phyloP scores from a whole-genome alignment of 768 basidiomycete species.

The Chlorophyllum brunneum region DNA sequence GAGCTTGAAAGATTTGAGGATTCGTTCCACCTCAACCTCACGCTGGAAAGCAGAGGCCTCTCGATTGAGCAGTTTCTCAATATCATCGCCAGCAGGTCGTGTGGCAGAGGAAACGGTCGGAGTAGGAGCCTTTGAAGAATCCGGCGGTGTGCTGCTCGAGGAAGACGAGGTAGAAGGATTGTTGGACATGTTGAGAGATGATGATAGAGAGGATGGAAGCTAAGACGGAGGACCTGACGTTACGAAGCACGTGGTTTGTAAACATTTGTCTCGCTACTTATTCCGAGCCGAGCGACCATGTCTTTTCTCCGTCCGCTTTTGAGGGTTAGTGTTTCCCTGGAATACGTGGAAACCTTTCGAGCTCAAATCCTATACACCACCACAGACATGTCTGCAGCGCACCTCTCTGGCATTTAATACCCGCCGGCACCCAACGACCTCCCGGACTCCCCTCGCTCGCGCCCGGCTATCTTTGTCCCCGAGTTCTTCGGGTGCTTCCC shows the following conservation, averaged over 20 bases:
- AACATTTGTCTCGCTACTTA: background rate
- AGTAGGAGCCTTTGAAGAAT: no score
- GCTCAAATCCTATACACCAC: background rate
- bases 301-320: constrained; percentile 15
- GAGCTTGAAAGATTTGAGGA: constrained; percentile 92
- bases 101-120: constrained; percentile 13
- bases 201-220: background rate
- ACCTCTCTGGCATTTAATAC: background rate
- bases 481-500: background rate
- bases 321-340: background rate
- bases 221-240: background rate
- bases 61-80: constrained; percentile 76
- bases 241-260: constrained; percentile 10
- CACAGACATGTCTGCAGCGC: constrained; percentile 10
- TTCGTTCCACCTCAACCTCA: constrained; percentile 86
- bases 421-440: background rate
- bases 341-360: background rate
- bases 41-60: constrained; percentile 85
- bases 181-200: constrained; percentile 9
- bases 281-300: constrained; percentile 8
- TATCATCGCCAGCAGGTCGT: constrained; percentile 43
- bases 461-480: background rate
- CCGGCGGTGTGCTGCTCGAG: background rate
- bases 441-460: background rate
- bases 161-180: background rate